phyloP scores from a whole-genome alignment of 306 rosid genomes.

The Cotoneaster glaucophyllus region DNA sequence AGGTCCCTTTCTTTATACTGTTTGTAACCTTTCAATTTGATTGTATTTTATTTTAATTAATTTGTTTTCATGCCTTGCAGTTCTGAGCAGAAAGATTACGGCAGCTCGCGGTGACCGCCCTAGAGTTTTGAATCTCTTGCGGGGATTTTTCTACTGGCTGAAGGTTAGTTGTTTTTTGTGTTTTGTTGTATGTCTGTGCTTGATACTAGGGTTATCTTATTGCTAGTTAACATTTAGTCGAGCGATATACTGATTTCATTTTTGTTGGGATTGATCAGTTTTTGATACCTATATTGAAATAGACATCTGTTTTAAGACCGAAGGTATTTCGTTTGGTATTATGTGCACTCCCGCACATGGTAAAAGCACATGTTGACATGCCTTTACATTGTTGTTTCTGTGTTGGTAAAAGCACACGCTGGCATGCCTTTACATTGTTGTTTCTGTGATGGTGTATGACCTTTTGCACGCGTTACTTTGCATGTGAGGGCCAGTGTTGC shows the following conservation, averaged over 20 bases:
- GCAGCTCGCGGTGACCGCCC: slow-evolving; percentile 22
- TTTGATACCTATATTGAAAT: not conserved
- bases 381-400: not conserved
- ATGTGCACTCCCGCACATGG: not conserved
- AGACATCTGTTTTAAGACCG: not conserved
- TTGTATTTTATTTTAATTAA: not conserved
- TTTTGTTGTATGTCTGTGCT: not conserved
- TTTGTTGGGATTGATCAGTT: not conserved
- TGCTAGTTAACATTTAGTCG: not conserved
- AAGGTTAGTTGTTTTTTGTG: slow-evolving; percentile 34
- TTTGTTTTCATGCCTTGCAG: slow-evolving; percentile 39
- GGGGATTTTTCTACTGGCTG: slow-evolving; percentile 76
- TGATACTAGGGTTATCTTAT: not conserved
- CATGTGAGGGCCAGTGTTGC: not conserved
- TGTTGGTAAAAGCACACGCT: not conserved
- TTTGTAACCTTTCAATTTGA: not conserved
- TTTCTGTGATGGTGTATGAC: not conserved
- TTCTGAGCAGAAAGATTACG: slow-evolving; percentile 23
- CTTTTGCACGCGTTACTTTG: not conserved
- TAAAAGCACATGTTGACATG: not conserved
- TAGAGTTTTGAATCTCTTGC: slow-evolving; percentile 50
- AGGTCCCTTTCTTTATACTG: not conserved
- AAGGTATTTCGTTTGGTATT: not conserved
- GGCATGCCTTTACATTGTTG: not conserved
- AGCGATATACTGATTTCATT: not conserved